Percentiles rank a stretch among this genome's conserved stretches.
Evolutionary conservation across 2,329 filamentous ascomycete genomes (phyloP).

Genomic region (Fusarium odoratissimum): DNA sequence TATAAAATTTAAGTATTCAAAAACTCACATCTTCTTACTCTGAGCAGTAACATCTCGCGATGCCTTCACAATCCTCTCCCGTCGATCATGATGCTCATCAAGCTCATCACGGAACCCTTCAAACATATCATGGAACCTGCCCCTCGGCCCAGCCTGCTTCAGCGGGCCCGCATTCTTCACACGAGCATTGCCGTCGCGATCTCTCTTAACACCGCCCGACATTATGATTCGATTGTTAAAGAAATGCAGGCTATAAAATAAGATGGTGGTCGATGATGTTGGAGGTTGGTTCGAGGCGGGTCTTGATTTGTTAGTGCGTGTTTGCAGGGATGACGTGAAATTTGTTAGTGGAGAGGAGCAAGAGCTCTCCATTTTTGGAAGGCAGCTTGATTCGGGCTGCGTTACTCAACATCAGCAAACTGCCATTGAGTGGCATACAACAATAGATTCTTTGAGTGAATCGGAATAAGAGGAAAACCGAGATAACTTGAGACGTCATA

Average conservation of each 20-base stretch:
- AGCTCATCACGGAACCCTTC: constrained; percentile 86
- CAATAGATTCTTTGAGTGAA: neutral
- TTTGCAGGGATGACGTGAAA: constrained; percentile 42
- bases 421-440: constrained; percentile 28
- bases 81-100: constrained; percentile 92
- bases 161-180: constrained; percentile 50
- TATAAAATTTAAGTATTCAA: accelerated
- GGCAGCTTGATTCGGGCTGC: constrained; percentile 14
- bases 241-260: neutral
- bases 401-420: constrained; percentile 17
- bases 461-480: neutral
- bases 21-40: constrained; percentile 92
- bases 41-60: constrained; percentile 92
- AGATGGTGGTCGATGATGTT: constrained; percentile 33
- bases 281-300: constrained; percentile 36
- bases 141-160: constrained; percentile 49
- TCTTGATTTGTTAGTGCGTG: constrained; percentile 34
- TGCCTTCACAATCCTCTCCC: constrained; percentile 89
- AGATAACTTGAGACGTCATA: neutral
- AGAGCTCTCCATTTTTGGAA: constrained; percentile 32
- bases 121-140: constrained; percentile 79
- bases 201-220: constrained; percentile 31
- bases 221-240: constrained; percentile 3
- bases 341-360: constrained; percentile 17
- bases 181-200: constrained; percentile 60